Evolutionary conservation across 768 basidiomycete genomes (phyloP).

Genomic region (Phlegmacium glaucopus): DNA sequence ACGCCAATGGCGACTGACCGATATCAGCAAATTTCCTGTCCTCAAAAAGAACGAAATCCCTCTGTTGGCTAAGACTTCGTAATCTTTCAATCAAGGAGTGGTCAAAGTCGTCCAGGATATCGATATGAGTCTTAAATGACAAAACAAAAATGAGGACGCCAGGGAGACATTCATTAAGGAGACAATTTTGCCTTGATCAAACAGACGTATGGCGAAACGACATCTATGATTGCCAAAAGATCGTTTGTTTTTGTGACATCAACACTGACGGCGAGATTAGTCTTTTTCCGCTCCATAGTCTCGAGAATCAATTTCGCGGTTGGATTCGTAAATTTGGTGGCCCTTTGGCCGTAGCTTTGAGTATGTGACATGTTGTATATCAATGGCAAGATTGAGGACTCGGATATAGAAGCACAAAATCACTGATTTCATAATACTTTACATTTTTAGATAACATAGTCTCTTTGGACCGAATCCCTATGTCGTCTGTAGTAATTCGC

Average conservation of each 20-base stretch:
- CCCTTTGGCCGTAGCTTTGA: constrained; percentile 62
- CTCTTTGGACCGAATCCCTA: neutral
- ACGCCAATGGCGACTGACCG: constrained; percentile 45
- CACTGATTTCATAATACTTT: no score
- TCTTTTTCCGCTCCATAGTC: constrained; percentile 81
- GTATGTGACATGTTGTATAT: constrained; percentile 27
- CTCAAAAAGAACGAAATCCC: constrained; percentile 97
- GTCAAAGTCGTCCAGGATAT: constrained; percentile 93
- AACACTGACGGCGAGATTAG: constrained; percentile 94
- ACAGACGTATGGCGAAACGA: constrained; percentile 87
- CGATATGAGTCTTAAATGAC: constrained; percentile 84
- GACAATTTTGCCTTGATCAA: constrained; percentile 79
- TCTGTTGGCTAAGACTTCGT: constrained; percentile 64
- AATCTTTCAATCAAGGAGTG: constrained; percentile 64
- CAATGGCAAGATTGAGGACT: no score
- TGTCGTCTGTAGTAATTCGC: constrained; percentile 35
- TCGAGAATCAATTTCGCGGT: constrained; percentile 77
- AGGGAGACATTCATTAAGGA: constrained; percentile 8
- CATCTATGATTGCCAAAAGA: constrained; percentile 82
- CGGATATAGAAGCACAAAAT: no score
- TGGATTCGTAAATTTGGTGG: constrained; percentile 58
- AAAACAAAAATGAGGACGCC: constrained; percentile 15
- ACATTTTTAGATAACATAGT: no score
- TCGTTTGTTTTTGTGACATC: constrained; percentile 82
- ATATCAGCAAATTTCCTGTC: constrained; percentile 99